phyloP scores from a whole-genome alignment of 2,329 filamentous ascomycete species.

The Neofusicoccum ribis region DNA sequence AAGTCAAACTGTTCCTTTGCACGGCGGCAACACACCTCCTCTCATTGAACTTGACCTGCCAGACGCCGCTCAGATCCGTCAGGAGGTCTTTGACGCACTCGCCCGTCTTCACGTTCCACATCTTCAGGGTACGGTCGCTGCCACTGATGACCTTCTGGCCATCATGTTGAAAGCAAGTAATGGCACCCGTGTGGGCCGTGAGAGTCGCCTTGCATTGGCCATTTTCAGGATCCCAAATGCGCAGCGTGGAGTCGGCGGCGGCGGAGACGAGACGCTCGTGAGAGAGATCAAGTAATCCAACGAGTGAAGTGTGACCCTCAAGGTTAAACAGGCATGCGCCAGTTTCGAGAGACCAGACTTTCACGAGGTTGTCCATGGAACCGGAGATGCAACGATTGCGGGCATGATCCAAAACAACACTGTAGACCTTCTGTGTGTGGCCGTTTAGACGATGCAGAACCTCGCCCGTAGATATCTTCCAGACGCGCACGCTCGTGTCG shows the following conservation, averaged over 20 bases:
- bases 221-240: constrained; percentile 95
- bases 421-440: constrained; percentile 93
- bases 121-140: constrained; percentile 92
- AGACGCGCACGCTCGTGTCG: constrained; percentile 85
- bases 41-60: constrained; percentile 98
- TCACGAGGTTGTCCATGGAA: constrained; percentile 97
- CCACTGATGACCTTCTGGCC: constrained; percentile 95
- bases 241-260: constrained; percentile 88
- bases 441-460: constrained; percentile 80
- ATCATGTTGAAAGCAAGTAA: constrained; percentile 98
- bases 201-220: constrained; percentile 88
- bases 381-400: constrained; percentile 96
- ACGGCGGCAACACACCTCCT: constrained; percentile 94
- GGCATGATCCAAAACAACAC: constrained; percentile 87
- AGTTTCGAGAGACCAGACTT: constrained; percentile 92
- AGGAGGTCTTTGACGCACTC: constrained; percentile 91
- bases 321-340: constrained; percentile 84
- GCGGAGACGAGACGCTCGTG: constrained; percentile 91
- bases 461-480: constrained; percentile 96
- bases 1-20: constrained; percentile 87
- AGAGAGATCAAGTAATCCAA: constrained; percentile 85
- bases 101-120: constrained; percentile 95
- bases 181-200: constrained; percentile 92
- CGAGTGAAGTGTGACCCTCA: constrained; percentile 88
- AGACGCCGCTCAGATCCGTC: constrained; percentile 92